Evolutionary conservation across 2,329 filamentous ascomycete species (phyloP).

Genomic region (Bipolaris bicolor): DNA sequence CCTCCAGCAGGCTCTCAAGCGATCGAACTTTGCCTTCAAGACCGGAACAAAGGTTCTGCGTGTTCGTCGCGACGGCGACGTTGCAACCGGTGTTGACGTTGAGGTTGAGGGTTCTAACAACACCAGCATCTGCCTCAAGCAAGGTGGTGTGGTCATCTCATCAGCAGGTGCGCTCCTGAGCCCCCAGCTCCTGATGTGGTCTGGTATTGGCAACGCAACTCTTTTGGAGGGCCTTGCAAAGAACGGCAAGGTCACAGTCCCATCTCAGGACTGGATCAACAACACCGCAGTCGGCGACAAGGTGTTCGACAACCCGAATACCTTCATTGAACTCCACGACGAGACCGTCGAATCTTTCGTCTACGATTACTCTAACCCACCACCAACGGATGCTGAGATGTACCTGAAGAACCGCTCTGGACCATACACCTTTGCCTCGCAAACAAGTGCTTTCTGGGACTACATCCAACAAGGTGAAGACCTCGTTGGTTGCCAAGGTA

Average conservation of each 20-base stretch:
- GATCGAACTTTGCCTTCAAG: constrained; percentile 46
- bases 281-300: constrained; percentile 57
- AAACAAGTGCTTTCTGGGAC: constrained; percentile 62
- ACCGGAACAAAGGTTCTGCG: constrained; percentile 54
- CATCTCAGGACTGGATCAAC: constrained; percentile 56
- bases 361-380: constrained; percentile 56
- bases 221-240: constrained; percentile 40
- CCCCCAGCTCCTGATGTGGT: constrained; percentile 50
- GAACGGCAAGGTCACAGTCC: constrained; percentile 45
- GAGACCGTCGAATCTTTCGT: constrained; percentile 56
- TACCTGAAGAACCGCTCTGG: constrained; percentile 59
- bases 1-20: constrained; percentile 56
- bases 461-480: constrained; percentile 54
- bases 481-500: constrained; percentile 58
- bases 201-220: constrained; percentile 44
- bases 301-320: constrained; percentile 64
- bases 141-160: constrained; percentile 39
- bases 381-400: constrained; percentile 51
- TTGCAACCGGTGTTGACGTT: constrained; percentile 54
- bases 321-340: constrained; percentile 57
- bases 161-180: constrained; percentile 44
- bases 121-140: constrained; percentile 32
- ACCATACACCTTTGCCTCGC: constrained; percentile 60
- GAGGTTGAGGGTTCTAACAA: constrained; percentile 40
- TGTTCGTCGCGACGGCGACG: constrained; percentile 50